A percentile compares a stretch with the other conserved stretches of the same genome.
phyloP scores from a whole-genome alignment of 495 filamentous ascomycete species.

The Hypoxylon crocopeplum region DNA sequence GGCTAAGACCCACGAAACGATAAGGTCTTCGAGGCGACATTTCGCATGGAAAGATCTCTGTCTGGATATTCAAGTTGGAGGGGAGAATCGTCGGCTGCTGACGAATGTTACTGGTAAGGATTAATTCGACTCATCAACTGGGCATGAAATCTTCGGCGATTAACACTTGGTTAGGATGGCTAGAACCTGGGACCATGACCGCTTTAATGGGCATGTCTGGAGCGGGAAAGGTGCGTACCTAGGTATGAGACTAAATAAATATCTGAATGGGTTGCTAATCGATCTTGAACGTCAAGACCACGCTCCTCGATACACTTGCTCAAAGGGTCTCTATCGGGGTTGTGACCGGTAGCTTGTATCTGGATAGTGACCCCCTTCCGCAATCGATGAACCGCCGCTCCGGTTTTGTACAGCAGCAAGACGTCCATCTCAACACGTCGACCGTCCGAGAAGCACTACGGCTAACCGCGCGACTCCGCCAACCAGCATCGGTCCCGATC shows the following conservation, averaged over 20 bases:
- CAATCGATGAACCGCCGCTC: slow-evolving; percentile 69
- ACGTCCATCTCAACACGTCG: slow-evolving; percentile 71
- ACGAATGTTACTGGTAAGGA: too few relatives aligned
- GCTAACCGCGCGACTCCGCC: slow-evolving; percentile 73
- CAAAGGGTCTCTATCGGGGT: slow-evolving; percentile 67
- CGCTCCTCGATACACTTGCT: slow-evolving; percentile 67
- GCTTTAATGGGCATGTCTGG: slow-evolving; percentile 75
- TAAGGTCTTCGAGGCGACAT: too few relatives aligned
- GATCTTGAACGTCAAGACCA: too few relatives aligned
- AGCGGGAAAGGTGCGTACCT: slow-evolving; percentile 56
- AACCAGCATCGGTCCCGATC: slow-evolving; percentile 62
- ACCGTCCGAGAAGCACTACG: slow-evolving; percentile 74
- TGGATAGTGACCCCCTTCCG: slow-evolving; percentile 67
- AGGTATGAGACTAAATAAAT: too few relatives aligned
- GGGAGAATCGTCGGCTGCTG: too few relatives aligned
- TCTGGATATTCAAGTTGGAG: too few relatives aligned
- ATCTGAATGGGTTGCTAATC: too few relatives aligned
- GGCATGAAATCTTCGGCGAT: too few relatives aligned
- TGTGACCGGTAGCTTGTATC: slow-evolving; percentile 65
- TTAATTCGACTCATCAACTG: too few relatives aligned
- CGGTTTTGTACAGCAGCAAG: slow-evolving; percentile 77
- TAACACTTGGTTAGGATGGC: too few relatives aligned
- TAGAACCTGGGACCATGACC: slow-evolving; percentile 72
- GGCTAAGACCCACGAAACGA: too few relatives aligned
- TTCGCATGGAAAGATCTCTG: too few relatives aligned